phyloP scores from a whole-genome alignment of 2,329 filamentous ascomycete species.

The Cytospora piceae region DNA sequence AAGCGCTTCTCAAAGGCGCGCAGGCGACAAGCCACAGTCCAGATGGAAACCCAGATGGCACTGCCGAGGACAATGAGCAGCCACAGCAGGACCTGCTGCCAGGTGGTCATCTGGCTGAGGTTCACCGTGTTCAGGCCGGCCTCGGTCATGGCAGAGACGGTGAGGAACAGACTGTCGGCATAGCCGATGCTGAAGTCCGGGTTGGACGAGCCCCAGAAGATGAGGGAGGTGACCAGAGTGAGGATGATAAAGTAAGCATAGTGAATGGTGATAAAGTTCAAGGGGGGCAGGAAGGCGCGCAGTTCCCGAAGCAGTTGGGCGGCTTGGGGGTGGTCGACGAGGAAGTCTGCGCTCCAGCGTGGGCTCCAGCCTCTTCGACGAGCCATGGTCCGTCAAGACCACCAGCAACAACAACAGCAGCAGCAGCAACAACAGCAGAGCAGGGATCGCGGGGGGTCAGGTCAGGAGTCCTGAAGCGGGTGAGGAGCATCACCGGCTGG shows the following conservation, averaged over 20 bases:
- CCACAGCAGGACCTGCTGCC: conserved; percentile 70
- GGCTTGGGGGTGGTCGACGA: background rate
- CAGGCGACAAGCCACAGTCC: conserved; percentile 64
- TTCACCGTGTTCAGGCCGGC: conserved; percentile 71
- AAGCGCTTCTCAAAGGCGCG: conserved; percentile 66
- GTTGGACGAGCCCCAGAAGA: conserved; percentile 64
- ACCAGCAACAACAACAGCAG: background rate
- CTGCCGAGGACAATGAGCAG: conserved; percentile 68
- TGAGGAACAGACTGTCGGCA: conserved; percentile 68
- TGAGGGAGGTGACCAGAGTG: conserved; percentile 57
- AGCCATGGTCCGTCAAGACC: background rate
- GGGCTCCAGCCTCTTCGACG: conserved; percentile 2
- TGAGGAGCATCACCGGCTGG: conserved; percentile 22
- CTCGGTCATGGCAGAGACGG: conserved; percentile 68
- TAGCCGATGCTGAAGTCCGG: conserved; percentile 58
- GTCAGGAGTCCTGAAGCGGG: conserved; percentile 13
- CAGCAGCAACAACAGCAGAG: background rate
- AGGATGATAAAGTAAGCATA: conserved; percentile 67
- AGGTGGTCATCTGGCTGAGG: conserved; percentile 65
- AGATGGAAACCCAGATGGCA: conserved; percentile 67
- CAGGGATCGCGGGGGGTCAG: conserved; percentile 14
- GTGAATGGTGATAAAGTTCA: conserved; percentile 68
- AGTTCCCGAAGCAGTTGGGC: conserved; percentile 10
- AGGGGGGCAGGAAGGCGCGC: conserved; percentile 41
- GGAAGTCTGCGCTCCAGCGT: conserved; percentile 3